phyloP scores from a whole-genome alignment of 805 yeast genomes.

The Ogataea ganodermae region DNA sequence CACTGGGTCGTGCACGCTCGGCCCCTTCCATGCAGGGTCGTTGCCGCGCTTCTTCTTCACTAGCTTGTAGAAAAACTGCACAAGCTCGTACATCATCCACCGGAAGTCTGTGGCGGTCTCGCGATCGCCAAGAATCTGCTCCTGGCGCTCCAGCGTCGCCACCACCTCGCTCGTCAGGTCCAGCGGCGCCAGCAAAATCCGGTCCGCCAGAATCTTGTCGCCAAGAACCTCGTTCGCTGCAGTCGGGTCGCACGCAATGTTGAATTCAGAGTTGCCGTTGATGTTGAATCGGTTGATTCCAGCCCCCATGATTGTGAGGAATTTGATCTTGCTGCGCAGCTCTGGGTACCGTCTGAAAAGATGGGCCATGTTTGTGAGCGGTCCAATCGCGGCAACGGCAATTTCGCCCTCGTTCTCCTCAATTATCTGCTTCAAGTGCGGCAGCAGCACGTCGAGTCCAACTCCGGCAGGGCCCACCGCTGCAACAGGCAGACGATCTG shows the following conservation, averaged over 20 bases:
- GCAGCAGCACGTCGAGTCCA: constrained; percentile 25
- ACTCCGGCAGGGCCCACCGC: constrained; percentile 22
- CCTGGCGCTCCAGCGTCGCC: constrained; percentile 46
- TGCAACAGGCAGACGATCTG: constrained; percentile 56
- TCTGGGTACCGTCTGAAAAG: constrained; percentile 59
- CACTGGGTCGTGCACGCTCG: constrained; percentile 81
- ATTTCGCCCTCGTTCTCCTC: constrained; percentile 47
- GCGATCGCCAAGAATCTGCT: constrained; percentile 38
- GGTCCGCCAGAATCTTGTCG: constrained; percentile 48
- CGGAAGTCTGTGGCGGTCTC: constrained; percentile 46
- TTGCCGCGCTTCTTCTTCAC: constrained; percentile 39
- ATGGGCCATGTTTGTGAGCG: constrained; percentile 69
- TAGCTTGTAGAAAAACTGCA: constrained; percentile 50
- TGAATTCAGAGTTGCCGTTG: constrained; percentile 64
- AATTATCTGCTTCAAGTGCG: constrained; percentile 24
- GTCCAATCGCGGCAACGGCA: constrained; percentile 72
- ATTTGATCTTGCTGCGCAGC: constrained; percentile 47
- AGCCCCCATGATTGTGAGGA: constrained; percentile 79
- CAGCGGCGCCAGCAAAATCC: constrained; percentile 60
- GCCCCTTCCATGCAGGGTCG: constrained; percentile 52
- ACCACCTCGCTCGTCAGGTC: constrained; percentile 70
- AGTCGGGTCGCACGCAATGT: constrained; percentile 70
- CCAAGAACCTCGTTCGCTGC: constrained; percentile 64
- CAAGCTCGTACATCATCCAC: constrained; percentile 53
- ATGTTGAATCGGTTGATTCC: constrained; percentile 38